These are phyloP conservation scores for Pleochaeta shiraiana DNA, from an alignment of 2,329 filamentous ascomycete genomes.

Conservation along the genomic window DNA sequence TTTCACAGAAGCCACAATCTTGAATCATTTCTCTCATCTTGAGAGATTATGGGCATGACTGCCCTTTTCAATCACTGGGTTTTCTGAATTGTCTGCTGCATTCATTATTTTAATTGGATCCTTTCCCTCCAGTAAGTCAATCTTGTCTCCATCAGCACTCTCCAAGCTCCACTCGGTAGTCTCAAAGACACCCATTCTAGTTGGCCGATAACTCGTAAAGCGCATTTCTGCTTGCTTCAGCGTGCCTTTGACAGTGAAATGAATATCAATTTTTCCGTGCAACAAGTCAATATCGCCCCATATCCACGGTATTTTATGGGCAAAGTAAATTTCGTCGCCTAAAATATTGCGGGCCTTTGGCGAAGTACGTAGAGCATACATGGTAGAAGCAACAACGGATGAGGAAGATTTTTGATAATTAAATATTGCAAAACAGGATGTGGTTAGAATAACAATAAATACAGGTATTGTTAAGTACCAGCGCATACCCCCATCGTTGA, in stretches of 20 bases:
- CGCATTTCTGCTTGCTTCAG: constrained; percentile 49
- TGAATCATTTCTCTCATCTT: too few species aligned
- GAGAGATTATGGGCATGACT: constrained; percentile 15
- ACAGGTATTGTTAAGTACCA: constrained; percentile 60
- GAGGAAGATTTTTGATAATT: constrained; percentile 97
- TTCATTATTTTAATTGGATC: constrained; percentile 42
- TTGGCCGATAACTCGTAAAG: constrained; percentile 55
- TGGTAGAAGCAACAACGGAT: constrained; percentile 63
- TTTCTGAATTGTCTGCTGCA: constrained; percentile 22
- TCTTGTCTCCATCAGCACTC: constrained; percentile 32
- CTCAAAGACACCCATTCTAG: constrained; percentile 44
- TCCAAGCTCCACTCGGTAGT: constrained; percentile 81
- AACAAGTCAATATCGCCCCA: constrained; percentile 79
- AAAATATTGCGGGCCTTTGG: constrained; percentile 50
- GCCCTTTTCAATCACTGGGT: constrained; percentile 21
- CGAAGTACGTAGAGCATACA: constrained; percentile 80
- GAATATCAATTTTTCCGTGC: constrained; percentile 73
- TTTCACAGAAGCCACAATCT: too few species aligned
- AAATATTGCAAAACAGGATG: constrained; percentile 72
- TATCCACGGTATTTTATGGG: constrained; percentile 62
- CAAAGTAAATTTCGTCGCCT: constrained; percentile 74
- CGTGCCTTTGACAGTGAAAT: constrained; percentile 68
- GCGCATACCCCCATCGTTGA: constrained; percentile 20
- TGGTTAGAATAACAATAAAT: constrained; percentile 50
- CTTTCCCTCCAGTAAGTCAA: constrained; percentile 44